phyloP scores from a whole-genome alignment of 805 yeast species.

The Wickerhamiella hasegawae region DNA sequence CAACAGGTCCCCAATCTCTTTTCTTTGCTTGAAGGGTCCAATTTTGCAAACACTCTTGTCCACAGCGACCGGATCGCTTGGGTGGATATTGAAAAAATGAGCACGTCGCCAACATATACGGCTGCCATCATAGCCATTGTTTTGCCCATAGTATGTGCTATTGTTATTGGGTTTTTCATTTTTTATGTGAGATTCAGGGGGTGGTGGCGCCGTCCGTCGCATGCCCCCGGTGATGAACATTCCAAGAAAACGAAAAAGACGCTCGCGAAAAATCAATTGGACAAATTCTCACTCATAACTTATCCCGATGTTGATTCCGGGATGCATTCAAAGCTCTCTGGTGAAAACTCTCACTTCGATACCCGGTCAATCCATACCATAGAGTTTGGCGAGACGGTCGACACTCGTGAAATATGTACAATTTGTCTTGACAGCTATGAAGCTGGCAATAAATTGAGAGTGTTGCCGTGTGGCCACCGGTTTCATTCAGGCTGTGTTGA shows the following conservation, averaged over 20 bases:
- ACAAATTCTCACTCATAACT: neutral
- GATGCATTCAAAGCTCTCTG: neutral
- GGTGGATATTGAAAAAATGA: neutral
- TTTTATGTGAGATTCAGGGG: neutral
- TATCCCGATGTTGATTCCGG: neutral
- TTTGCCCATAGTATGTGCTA: conserved; percentile 1
- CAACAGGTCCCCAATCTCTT: conserved; percentile 7
- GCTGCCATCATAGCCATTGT: neutral
- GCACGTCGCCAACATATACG: neutral
- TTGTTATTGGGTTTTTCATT: conserved; percentile 1
- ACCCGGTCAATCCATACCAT: neutral
- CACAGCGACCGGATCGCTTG: conserved; percentile 2
- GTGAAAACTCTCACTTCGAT: neutral
- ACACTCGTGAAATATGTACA: conserved; percentile 34
- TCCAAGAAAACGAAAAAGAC: neutral
- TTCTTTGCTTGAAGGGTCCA: conserved; percentile 1
- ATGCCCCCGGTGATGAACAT: neutral
- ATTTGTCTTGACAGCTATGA: conserved; percentile 60
- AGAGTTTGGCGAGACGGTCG: neutral
- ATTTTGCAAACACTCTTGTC: neutral
- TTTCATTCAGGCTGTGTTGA: conserved; percentile 70
- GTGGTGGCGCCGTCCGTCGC: neutral
- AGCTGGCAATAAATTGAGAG: conserved; percentile 44
- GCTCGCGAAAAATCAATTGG: neutral
- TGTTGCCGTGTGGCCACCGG: conserved; percentile 68